Percentiles rank a stretch among this genome's conserved stretches.
Conservation (phyloP, 352 stramenopile genomes). For the Phytophthora fragariae region DNA sequence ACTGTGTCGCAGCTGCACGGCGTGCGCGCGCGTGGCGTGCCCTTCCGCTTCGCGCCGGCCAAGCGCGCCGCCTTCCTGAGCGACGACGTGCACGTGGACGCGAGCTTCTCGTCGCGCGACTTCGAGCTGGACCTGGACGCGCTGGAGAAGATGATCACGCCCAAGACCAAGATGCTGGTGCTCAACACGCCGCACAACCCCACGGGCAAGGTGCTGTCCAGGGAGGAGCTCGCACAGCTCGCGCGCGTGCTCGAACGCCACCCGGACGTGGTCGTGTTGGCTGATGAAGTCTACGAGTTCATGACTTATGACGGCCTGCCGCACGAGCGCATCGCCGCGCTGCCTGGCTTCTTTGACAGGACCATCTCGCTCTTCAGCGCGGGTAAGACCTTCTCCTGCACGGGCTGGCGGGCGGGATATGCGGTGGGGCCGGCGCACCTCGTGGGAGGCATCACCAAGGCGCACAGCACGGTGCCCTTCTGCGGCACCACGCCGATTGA, state of each 20-base stretch:
- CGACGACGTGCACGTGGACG: slow-evolving; percentile 19
- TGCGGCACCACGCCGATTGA: slow-evolving; percentile 96
- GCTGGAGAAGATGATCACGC: slow-evolving; percentile 89
- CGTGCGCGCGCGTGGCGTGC: slow-evolving; percentile 76
- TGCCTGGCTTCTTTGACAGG: slow-evolving; percentile 88
- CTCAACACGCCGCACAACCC: slow-evolving; percentile 99
- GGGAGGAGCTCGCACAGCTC: slow-evolving; percentile 94
- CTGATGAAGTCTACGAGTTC: slow-evolving; percentile 99
- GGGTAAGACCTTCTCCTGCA: slow-evolving; percentile 95
- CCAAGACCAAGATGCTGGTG: slow-evolving; percentile 95
- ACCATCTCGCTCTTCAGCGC: slow-evolving; percentile 94
- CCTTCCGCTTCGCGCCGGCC: slow-evolving; percentile 61
- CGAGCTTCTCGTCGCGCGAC: slow-evolving; percentile 70
- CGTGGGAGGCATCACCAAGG: slow-evolving; percentile 71
- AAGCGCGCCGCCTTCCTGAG: slow-evolving; percentile 57
- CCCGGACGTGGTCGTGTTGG: slow-evolving; percentile 93
- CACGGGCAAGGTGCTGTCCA: slow-evolving; percentile 97
- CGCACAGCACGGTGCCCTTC: slow-evolving; percentile 91
- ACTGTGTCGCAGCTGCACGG: slow-evolving; percentile 87
- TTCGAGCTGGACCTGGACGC: slow-evolving; percentile 88
- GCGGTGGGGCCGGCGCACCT: slow-evolving; percentile 70
- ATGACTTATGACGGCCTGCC: slow-evolving; percentile 91
- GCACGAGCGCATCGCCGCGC: slow-evolving; percentile 76
- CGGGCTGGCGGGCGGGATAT: slow-evolving; percentile 93
- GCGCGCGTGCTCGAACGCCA: slow-evolving; percentile 84